Evolutionary conservation across 257 asterid species (phyloP).

Genomic region (Mentha longifolia): DNA sequence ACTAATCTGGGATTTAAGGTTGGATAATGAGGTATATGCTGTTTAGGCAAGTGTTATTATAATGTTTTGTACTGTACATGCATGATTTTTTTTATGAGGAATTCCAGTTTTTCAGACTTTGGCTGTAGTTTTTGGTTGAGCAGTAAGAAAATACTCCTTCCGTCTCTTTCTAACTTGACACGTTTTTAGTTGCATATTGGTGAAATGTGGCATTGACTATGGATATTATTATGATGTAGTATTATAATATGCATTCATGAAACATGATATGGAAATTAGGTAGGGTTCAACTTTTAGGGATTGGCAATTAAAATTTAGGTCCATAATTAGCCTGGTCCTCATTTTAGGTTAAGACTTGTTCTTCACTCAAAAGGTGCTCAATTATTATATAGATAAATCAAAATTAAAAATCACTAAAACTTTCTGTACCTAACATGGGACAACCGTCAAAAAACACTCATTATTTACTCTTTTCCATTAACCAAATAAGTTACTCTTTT

Average conservation of each 20-base stretch:
- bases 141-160: too few relatives aligned
- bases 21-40: conserved; percentile 21
- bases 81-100: conserved; percentile 1
- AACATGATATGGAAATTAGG: too few relatives aligned
- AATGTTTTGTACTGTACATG: conserved; percentile 13
- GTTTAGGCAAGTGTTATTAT: conserved; percentile 21
- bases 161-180: too few relatives aligned
- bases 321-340: neutral
- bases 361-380: conserved; percentile 20
- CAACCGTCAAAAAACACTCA: neutral
- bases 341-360: conserved; percentile 20
- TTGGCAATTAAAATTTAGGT: neutral
- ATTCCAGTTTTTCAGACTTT: neutral
- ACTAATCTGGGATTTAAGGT: conserved; percentile 28
- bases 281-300: neutral
- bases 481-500: neutral
- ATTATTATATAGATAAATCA: conserved; percentile 11
- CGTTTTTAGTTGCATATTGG: neutral
- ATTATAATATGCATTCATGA: too few relatives aligned
- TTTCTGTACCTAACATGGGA: conserved; percentile 21
- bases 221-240: too few relatives aligned
- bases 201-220: too few relatives aligned
- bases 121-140: too few relatives aligned
- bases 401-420: neutral
- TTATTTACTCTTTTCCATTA: neutral